Evolutionary conservation across 495 filamentous ascomycete species (phyloP).

Genomic region (Neohortaea acidophila): DNA sequence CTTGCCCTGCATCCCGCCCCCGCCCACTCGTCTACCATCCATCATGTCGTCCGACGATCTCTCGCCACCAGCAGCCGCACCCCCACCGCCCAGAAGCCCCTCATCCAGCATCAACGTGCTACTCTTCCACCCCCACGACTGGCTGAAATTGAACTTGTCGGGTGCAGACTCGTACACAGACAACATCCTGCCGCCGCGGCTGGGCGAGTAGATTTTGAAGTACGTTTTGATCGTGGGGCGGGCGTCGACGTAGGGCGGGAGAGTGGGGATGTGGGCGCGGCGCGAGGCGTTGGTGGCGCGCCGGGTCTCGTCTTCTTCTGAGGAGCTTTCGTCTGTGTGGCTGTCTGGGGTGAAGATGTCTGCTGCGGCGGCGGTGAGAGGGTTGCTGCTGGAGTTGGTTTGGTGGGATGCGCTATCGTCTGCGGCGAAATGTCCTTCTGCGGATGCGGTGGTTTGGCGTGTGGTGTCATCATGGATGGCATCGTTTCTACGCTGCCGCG

Average conservation of each 20-base stretch:
- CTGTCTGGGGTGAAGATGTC: slow-evolving; percentile 5
- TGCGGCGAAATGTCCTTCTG: too few relatives aligned
- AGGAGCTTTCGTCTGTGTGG: slow-evolving; percentile 4
- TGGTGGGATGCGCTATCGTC: too few relatives aligned
- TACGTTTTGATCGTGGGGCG: slow-evolving; percentile 46
- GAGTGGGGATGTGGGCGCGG: slow-evolving; percentile 23
- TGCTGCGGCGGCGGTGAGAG: too few relatives aligned
- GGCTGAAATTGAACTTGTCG: slow-evolving; percentile 47
- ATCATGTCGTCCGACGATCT: slow-evolving; percentile 1
- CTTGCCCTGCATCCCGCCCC: neutral
- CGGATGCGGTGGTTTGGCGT: too few relatives aligned
- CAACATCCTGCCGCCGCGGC: slow-evolving; percentile 40
- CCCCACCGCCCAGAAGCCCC: slow-evolving; percentile 20
- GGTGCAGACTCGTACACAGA: slow-evolving; percentile 43
- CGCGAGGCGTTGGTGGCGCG: too few relatives aligned
- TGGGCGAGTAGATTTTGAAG: slow-evolving; percentile 48
- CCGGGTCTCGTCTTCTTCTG: slow-evolving; percentile 2
- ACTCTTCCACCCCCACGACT: slow-evolving; percentile 51
- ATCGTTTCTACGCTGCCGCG: too few relatives aligned
- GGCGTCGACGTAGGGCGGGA: slow-evolving; percentile 39
- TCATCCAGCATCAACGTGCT: slow-evolving; percentile 43
- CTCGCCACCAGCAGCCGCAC: slow-evolving; percentile 1
- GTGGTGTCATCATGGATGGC: too few relatives aligned
- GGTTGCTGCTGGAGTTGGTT: too few relatives aligned
- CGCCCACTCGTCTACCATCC: slow-evolving; percentile 2